phyloP scores from a whole-genome alignment of 805 yeast genomes.

The Candida takata region DNA sequence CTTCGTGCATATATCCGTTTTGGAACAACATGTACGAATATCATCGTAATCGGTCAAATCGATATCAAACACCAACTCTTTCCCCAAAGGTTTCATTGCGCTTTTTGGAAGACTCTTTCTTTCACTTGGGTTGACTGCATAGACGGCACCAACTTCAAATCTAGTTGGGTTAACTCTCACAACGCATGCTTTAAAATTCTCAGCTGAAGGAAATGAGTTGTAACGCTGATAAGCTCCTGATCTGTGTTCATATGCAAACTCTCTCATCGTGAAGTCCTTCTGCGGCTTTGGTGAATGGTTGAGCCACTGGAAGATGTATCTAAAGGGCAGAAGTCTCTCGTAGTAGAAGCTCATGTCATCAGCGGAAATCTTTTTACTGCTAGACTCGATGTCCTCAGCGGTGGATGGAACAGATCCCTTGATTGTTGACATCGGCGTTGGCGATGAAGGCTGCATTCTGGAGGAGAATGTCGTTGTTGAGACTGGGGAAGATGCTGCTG shows the following conservation, averaged over 20 bases:
- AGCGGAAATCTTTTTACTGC: constrained; percentile 14
- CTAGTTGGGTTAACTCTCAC: constrained; percentile 73
- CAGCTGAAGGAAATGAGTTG: constrained; percentile 59
- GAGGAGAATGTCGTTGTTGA: not conserved
- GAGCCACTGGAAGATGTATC: constrained; percentile 79
- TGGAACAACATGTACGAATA: constrained; percentile 86
- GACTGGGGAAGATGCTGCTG: too few species aligned
- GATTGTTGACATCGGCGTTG: constrained; percentile 5
- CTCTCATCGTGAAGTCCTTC: constrained; percentile 78
- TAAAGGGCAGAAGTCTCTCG: constrained; percentile 66
- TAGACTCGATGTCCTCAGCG: not conserved
- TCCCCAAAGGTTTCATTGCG: constrained; percentile 72
- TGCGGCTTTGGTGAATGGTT: constrained; percentile 76
- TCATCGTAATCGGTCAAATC: constrained; percentile 97
- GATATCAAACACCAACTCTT: constrained; percentile 92
- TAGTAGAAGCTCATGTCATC: constrained; percentile 72
- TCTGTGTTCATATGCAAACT: constrained; percentile 85
- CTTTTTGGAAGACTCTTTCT: constrained; percentile 69
- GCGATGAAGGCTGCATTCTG: constrained; percentile 13
- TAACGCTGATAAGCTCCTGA: constrained; percentile 89
- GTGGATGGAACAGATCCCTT: not conserved
- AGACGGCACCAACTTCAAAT: constrained; percentile 93
- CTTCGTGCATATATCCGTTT: constrained; percentile 74
- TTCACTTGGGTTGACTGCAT: constrained; percentile 80
- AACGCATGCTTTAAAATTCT: constrained; percentile 75